Conservation (phyloP, 352 stramenopile genomes). For the Albugo laibachii region DNA sequence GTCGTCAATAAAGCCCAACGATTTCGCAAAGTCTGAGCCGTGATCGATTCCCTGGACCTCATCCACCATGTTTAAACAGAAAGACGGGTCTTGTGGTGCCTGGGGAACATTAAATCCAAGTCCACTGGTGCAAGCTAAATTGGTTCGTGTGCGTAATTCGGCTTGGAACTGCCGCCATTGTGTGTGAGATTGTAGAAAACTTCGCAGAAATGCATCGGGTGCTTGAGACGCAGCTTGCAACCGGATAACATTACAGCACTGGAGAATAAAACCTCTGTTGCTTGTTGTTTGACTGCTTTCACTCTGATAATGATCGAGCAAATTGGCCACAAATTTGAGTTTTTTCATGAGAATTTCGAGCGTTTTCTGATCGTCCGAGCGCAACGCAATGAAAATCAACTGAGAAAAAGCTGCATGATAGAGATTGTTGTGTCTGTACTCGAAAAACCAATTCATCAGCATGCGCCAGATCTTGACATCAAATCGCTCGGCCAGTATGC, state of each 20-base stretch:
- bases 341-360: slow-evolving; percentile 78
- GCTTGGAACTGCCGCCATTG: slow-evolving; percentile 60
- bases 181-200: slow-evolving; percentile 79
- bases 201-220: slow-evolving; percentile 73
- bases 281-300: slow-evolving; percentile 28
- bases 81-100: slow-evolving; percentile 22
- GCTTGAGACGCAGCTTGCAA: slow-evolving; percentile 75
- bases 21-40: slow-evolving; percentile 59
- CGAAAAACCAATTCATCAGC: slow-evolving; percentile 77
- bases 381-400: slow-evolving; percentile 73
- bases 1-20: slow-evolving; percentile 67
- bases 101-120: slow-evolving; percentile 63
- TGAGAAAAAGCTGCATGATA: slow-evolving; percentile 82
- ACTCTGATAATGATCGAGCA: slow-evolving; percentile 66
- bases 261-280: slow-evolving; percentile 76
- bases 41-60: slow-evolving; percentile 48
- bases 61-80: slow-evolving; percentile 47
- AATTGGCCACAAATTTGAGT: slow-evolving; percentile 58
- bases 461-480: slow-evolving; percentile 74
- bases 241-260: slow-evolving; percentile 78
- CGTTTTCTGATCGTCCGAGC: slow-evolving; percentile 60
- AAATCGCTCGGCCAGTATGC: slow-evolving; percentile 43
- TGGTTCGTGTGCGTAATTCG: slow-evolving; percentile 37
- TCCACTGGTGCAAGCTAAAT: slow-evolving; percentile 27
- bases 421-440: slow-evolving; percentile 84